phyloP scores from a whole-genome alignment of 1,139 yeast species.

The Blastobotrys capitulatus region DNA sequence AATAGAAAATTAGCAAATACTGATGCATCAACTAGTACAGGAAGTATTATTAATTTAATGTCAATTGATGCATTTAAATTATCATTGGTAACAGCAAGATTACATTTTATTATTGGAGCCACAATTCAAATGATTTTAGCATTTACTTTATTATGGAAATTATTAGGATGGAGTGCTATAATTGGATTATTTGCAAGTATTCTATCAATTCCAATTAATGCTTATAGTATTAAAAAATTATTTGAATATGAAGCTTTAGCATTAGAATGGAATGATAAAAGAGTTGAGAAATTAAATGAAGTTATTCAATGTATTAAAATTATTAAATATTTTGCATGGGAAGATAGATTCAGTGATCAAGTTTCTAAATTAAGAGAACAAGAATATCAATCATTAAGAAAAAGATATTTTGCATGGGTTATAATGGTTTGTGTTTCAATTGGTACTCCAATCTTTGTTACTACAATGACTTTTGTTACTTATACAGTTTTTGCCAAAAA shows the following conservation, averaged over 20 bases:
- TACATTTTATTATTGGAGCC: constrained; percentile 73
- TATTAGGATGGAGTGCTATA: constrained; percentile 85
- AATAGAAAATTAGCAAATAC: constrained; percentile 61
- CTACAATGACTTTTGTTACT: constrained; percentile 72
- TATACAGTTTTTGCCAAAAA: constrained; percentile 66
- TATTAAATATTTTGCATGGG: constrained; percentile 96
- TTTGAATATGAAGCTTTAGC: constrained; percentile 64
- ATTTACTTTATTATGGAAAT: constrained; percentile 54
- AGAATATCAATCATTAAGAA: constrained; percentile 56
- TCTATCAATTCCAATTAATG: constrained; percentile 65
- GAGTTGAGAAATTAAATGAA: constrained; percentile 89
- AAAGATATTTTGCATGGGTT: constrained; percentile 72
- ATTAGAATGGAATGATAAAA: constrained; percentile 74
- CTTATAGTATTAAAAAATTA: constrained; percentile 53
- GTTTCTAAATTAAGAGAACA: constrained; percentile 66
- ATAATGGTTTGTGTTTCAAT: constrained; percentile 28
- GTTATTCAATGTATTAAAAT: constrained; percentile 90
- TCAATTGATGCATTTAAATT: constrained; percentile 92
- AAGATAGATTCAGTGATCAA: constrained; percentile 66
- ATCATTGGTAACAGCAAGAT: constrained; percentile 81
- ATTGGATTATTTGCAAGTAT: constrained; percentile 82
- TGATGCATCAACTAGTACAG: constrained; percentile 31
- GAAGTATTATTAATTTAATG: constrained; percentile 90
- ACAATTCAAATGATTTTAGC: constrained; percentile 65
- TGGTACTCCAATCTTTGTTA: constrained; percentile 73